Percentiles rank a stretch among this genome's conserved stretches.
phyloP scores from a whole-genome alignment of 75 land plant species.

The Isoetes taiwanensis region DNA sequence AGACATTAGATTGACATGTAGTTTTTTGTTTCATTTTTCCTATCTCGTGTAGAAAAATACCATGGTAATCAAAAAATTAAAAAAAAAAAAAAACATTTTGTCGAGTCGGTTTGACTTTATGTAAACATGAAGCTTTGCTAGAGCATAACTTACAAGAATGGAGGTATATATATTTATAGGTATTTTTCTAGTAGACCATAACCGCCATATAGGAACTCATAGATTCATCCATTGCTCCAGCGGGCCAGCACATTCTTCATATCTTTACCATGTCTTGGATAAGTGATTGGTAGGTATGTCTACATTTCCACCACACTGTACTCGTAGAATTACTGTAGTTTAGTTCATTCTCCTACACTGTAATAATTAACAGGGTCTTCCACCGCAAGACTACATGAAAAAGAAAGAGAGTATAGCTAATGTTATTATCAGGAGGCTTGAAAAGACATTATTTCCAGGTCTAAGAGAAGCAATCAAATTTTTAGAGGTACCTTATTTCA shows the following conservation, averaged over 20 bases:
- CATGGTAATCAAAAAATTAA: too few species aligned
- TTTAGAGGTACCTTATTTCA: conserved; percentile 47
- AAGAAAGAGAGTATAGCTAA: conserved; percentile 88
- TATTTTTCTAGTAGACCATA: too few species aligned
- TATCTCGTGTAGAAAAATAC: too few species aligned
- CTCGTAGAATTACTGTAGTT: not conserved
- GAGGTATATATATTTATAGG: too few species aligned
- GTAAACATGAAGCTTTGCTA: too few species aligned
- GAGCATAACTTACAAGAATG: too few species aligned
- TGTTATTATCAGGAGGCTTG: conserved; percentile 65
- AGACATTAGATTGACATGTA: too few species aligned
- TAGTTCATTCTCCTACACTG: not conserved
- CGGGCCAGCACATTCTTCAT: conserved; percentile 85
- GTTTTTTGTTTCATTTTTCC: too few species aligned
- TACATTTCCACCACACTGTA: too few species aligned
- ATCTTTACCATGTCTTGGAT: conserved; percentile 83
- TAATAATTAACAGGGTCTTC: conserved; percentile 43
- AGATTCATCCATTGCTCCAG: conserved; percentile 83
- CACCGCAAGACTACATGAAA: conserved; percentile 51
- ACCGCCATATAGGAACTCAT: too few species aligned
- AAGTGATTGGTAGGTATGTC: conserved; percentile 93
- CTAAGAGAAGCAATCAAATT: conserved; percentile 56
- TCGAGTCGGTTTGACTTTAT: too few species aligned
- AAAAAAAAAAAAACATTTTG: too few species aligned
- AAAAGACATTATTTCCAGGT: conserved; percentile 81